Evolutionary conservation across 225 moss, liverwort and hornwort species (phyloP).

Genomic region (Pleurozium schreberi): DNA sequence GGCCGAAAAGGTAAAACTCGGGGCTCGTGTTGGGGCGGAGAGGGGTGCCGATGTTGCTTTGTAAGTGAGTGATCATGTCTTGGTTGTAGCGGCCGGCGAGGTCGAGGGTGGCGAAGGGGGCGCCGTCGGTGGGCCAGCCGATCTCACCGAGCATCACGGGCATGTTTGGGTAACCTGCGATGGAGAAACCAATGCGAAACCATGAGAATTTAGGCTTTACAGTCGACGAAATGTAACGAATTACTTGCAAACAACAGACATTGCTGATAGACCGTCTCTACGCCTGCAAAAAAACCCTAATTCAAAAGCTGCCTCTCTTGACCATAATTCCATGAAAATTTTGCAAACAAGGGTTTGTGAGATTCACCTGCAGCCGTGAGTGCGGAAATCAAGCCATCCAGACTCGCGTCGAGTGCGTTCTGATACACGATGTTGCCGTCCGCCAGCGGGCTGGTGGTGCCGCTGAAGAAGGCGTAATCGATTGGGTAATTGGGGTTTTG

Average conservation of each 20-base stretch:
- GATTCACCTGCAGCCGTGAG: constrained; percentile 15
- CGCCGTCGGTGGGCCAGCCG: constrained; percentile 42
- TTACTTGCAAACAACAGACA: neutral
- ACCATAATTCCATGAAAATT: neutral
- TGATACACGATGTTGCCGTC: constrained; percentile 26
- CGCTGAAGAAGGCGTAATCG: constrained; percentile 70
- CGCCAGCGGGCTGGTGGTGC: neutral
- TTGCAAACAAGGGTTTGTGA: too few relatives aligned
- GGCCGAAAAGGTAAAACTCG: constrained; percentile 33
- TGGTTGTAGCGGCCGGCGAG: constrained; percentile 16
- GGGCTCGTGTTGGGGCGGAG: neutral
- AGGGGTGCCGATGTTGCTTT: constrained; percentile 24
- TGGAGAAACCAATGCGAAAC: too few relatives aligned
- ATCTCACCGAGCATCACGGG: constrained; percentile 62
- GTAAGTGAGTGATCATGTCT: constrained; percentile 28
- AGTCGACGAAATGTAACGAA: neutral
- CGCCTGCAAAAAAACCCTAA: neutral
- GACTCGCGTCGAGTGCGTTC: constrained; percentile 76
- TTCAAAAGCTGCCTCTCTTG: neutral
- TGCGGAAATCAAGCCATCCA: constrained; percentile 58
- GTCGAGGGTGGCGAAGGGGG: neutral
- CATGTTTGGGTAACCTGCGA: constrained; percentile 52
- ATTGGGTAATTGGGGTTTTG: constrained; percentile 41
- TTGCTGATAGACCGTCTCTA: neutral
- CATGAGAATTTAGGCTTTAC: neutral